A percentile compares a stretch with the other conserved stretches of the same genome.
These are phyloP conservation scores for Chaetothyriales sp. DNA, from an alignment of 2,329 filamentous ascomycete genomes.

Conservation along the genomic window DNA sequence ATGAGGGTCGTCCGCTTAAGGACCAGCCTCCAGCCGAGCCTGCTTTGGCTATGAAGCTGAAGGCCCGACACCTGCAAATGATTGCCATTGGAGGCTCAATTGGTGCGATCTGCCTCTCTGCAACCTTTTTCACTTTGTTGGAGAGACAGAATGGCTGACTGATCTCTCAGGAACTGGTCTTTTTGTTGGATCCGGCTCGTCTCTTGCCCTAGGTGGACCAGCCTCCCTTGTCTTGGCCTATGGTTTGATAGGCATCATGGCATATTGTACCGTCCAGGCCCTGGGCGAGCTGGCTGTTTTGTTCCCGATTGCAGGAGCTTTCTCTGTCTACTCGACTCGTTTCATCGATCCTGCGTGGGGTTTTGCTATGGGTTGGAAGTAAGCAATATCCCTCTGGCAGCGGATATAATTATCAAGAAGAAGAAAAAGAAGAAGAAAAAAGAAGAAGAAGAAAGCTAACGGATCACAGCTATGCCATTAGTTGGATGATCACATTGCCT, in stretches of 20 bases:
- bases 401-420: no score
- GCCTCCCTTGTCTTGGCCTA: conserved; percentile 67
- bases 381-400: conserved; percentile 24
- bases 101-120: neutral
- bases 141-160: neutral
- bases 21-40: conserved; percentile 51
- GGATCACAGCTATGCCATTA: conserved; percentile 41
- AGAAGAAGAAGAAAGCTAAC: conserved; percentile 33
- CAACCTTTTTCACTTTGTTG: neutral
- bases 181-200: conserved; percentile 67
- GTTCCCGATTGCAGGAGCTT: conserved; percentile 81
- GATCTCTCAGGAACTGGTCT: conserved; percentile 37
- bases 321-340: conserved; percentile 77
- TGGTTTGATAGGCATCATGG: conserved; percentile 63
- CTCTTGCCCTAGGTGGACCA: conserved; percentile 54
- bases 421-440: no score
- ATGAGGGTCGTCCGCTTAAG: conserved; percentile 43
- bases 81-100: conserved; percentile 79
- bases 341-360: conserved; percentile 63
- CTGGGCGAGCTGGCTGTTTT: conserved; percentile 84
- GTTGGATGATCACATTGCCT: conserved; percentile 68
- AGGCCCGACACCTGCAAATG: conserved; percentile 84
- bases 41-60: conserved; percentile 62
- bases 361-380: conserved; percentile 37
- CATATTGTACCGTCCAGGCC: conserved; percentile 83